Evolutionary conservation across 2,329 filamentous ascomycete species (phyloP).

Genomic region (Beauveria bassiana): DNA sequence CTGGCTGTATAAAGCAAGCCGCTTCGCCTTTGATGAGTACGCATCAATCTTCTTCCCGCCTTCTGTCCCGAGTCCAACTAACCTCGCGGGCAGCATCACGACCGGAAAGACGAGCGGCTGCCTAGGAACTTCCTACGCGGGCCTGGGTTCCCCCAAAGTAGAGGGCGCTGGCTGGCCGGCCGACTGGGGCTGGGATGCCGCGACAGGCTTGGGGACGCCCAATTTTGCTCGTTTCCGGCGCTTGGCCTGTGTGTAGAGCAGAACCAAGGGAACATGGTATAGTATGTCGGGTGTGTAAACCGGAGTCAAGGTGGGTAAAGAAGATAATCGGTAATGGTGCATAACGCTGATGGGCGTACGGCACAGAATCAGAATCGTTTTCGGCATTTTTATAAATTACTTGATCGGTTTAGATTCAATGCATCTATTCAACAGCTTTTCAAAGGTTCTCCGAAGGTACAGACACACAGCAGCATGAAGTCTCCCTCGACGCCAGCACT

Average conservation of each 20-base stretch:
- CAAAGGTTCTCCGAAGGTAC: too few relatives aligned
- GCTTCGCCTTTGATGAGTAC: conserved; percentile 28
- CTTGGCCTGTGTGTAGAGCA: not conserved
- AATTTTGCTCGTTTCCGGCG: conserved; percentile 28
- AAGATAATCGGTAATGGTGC: too few relatives aligned
- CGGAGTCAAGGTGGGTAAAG: not conserved
- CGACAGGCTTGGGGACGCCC: conserved; percentile 38
- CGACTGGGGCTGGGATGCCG: conserved; percentile 29
- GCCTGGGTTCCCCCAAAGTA: conserved; percentile 20
- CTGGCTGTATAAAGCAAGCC: conserved; percentile 42
- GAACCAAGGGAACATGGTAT: too few relatives aligned
- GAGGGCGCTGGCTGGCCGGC: conserved; percentile 22
- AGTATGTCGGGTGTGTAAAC: not conserved
- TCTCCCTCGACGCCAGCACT: not conserved
- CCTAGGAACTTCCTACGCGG: conserved; percentile 19
- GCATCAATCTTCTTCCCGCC: conserved; percentile 9
- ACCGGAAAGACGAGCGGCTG: conserved; percentile 26
- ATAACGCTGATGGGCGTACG: too few relatives aligned
- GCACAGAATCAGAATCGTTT: too few relatives aligned
- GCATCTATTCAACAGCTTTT: too few relatives aligned
- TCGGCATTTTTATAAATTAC: too few relatives aligned
- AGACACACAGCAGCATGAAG: not conserved
- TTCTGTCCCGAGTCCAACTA: not conserved
- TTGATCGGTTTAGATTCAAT: too few relatives aligned
- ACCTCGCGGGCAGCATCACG: conserved; percentile 25